These are phyloP conservation scores for Xylaria sp. DNA, from an alignment of 2,329 filamentous ascomycete genomes.

Conservation along the genomic window DNA sequence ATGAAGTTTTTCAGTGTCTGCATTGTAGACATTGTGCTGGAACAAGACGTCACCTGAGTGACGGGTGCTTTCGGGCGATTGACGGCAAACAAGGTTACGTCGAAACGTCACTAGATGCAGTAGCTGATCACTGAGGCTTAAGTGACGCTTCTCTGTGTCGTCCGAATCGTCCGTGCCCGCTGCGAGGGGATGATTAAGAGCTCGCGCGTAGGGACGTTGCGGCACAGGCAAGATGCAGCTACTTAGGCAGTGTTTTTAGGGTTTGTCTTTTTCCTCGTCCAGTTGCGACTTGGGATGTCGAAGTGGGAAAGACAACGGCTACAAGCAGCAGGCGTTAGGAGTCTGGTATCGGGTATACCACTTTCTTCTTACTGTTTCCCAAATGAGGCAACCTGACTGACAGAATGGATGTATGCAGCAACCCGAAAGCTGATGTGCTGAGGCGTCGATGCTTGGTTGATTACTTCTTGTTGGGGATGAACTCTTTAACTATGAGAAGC, in stretches of 20 bases:
- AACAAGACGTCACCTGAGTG: conserved; percentile 43
- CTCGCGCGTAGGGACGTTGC: conserved; percentile 10
- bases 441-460: not conserved
- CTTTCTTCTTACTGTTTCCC: conserved; percentile 10
- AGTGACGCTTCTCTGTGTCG: conserved; percentile 11
- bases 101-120: conserved; percentile 30
- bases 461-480: conserved; percentile 7
- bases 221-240: not conserved
- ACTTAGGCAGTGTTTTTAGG: not conserved
- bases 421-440: not conserved
- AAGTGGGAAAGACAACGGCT: conserved; percentile 14
- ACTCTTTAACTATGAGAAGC: conserved; percentile 11
- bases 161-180: conserved; percentile 7
- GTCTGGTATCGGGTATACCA: not conserved
- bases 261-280: not conserved
- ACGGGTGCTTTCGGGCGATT: conserved; percentile 28
- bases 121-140: conserved; percentile 30
- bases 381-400: conserved; percentile 20
- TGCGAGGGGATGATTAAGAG: not conserved
- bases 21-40: conserved; percentile 72
- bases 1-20: conserved; percentile 99
- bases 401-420: not conserved
- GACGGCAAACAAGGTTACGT: conserved; percentile 31
- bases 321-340: not conserved
- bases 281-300: not conserved